phyloP scores from a whole-genome alignment of 2,329 filamentous ascomycete species.

The Helotiales sp. region DNA sequence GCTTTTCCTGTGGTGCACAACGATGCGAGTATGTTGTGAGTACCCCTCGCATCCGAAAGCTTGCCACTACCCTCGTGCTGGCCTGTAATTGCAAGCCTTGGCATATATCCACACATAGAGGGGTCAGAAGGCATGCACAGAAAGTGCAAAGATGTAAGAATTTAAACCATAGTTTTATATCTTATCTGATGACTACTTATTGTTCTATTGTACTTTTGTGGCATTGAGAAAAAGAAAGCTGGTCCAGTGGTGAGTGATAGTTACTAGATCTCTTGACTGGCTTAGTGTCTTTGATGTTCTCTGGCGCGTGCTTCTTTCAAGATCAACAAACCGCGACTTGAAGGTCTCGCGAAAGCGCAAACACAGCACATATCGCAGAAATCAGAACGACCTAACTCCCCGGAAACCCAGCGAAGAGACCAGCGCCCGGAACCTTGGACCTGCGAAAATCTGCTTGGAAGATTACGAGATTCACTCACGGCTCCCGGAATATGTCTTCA shows the following conservation, averaged over 20 bases:
- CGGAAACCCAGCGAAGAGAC: background rate
- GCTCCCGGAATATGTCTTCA: conserved; percentile 39
- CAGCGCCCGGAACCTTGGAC: background rate
- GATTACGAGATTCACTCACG: too few species aligned
- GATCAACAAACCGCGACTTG: background rate
- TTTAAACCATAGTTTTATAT: too few species aligned
- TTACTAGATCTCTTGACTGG: background rate
- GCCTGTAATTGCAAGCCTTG: background rate
- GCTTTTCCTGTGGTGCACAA: background rate
- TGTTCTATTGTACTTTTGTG: too few species aligned
- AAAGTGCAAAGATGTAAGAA: background rate
- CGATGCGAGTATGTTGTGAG: background rate
- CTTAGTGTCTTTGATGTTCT: background rate
- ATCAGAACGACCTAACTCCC: too few species aligned
- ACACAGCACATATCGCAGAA: background rate
- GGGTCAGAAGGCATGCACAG: background rate
- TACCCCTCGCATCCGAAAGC: conserved; percentile 1
- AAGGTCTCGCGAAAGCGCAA: background rate
- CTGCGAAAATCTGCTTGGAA: background rate
- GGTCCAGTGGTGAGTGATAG: background rate
- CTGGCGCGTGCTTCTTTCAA: background rate
- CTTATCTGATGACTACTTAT: too few species aligned
- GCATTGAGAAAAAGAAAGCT: too few species aligned
- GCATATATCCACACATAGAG: background rate
- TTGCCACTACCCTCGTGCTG: background rate